Base-by-base conservation (phyloP, 108 stramenopile species). In the Cyclotella choctawhatcheeana region DNA sequence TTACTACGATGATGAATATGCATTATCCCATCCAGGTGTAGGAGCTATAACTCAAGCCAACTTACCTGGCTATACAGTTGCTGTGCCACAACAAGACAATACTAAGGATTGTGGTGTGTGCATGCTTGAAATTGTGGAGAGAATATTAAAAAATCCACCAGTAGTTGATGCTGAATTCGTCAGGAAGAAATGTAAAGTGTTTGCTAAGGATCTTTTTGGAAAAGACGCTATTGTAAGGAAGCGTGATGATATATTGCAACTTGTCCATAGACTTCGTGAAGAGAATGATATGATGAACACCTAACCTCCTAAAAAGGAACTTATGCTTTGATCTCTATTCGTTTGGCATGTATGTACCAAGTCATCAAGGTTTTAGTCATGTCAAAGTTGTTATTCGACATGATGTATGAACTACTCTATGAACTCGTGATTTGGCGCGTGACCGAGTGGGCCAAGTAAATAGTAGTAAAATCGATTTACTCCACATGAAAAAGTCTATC, bases 61-160 rank as follows among this genome's bases (percentile, higher is more conserved):
- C 10, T 44, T 89, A 31, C 87, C 86, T 24, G 72, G 84, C 18
- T 69, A 83, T 44, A 48, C 61, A 4, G 83, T 85, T 8, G 26
- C 61, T 0, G 80, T 82, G 10, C 88, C 86, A 5, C 33, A 48
- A 56, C 88, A 89, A 64, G 55, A 76, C 32, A 89, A 89, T 51
- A 53, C 78, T 20, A 87, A 83, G 45, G 88, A 89, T 74, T 89
- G 88, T 47, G 88, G 88, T 18, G 83, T 89, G 7, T 88, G 79
- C 73, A 81, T 74, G 72, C 80, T 81, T 45, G 74, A 81, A 71
- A 68, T 71, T 18, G 44, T 63, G 6, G 80, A 81, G 52, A 32
- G 63, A 40, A 47, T 78, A 44, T 32, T 78, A 26, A 16, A 31
- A 17, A 44, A 73, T 16, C 47, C 71, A 29, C 77, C 71, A 16